Evolutionary conservation across 495 filamentous ascomycete species (phyloP), one percentile per base, ranked within the genome.

Genomic region (Podospora anserina): DNA sequence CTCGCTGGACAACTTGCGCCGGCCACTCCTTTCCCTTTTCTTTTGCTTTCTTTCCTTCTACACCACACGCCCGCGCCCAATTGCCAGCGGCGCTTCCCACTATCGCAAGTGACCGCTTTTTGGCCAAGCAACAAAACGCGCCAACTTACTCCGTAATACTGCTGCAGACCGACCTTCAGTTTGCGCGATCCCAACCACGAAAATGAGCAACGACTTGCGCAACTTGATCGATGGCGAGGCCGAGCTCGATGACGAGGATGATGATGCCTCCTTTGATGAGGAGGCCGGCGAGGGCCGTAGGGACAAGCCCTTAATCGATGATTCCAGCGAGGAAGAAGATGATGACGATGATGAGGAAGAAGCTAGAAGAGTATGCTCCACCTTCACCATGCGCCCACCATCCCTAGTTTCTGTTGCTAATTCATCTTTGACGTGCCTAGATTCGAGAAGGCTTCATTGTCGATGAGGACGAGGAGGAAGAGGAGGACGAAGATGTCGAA

Each of bases 391-490:
- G 32, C 7, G 6, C 20, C n/a, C 58, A 23, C 53, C 63, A 39
- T 55, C 19, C 7, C 9, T 7, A 26, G 5, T 13, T 5, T 13
- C 16, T 26, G 32, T 18, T 32, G 32, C 30, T 63, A 44, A 63
- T 32, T 11, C 13, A 18, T 30, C 23, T 23, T 65, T 16, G 32
- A 23, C 26, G 64, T 32, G n/a, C 23, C 44, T 34, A 96, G 91
- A 86, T 97, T 53, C 90, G 91, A 28, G 92, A 96, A 82, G 96
- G 94, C 5, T 99, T 98, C 81, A 97, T 99, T 66, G 92, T 96
- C 71, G 94, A 97, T 72, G 93, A 96, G 70, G 91, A 96, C 69
- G 92, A 96, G 72, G 92, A 92, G 11, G 88, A 89, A 61, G 86
- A 86, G 16, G 88, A 90, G 28, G 88, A 86, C 49, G 85, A 89